Conservation (phyloP, 768 basidiomycete genomes). For the Agrocybe praecox region DNA sequence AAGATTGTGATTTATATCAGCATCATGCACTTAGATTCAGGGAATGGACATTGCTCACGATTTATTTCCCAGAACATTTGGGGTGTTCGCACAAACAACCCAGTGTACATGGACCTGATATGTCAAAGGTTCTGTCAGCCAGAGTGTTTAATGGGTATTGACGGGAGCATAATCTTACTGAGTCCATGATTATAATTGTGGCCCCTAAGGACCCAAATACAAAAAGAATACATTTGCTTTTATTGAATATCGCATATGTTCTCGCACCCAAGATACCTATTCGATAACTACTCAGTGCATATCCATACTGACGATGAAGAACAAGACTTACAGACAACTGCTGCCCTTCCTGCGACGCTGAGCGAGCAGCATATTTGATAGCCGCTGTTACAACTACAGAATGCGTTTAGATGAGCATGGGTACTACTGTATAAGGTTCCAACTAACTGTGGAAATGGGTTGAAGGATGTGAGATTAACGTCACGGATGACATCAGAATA, state of each 20-base stretch:
- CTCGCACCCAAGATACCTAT: background rate
- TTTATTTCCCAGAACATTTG: too few relatives aligned
- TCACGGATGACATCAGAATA: background rate
- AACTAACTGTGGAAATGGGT: background rate
- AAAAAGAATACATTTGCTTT: background rate
- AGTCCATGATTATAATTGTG: background rate
- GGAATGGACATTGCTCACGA: too few relatives aligned
- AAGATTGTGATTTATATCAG: background rate
- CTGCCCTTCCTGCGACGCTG: slow-evolving; percentile 8
- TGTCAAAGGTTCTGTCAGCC: background rate
- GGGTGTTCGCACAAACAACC: background rate
- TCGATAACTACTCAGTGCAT: background rate
- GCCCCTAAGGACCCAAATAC: background rate
- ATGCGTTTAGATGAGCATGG: background rate
- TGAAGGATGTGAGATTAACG: background rate
- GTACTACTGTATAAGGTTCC: background rate
- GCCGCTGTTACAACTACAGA: slow-evolving; percentile 7
- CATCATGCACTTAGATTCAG: background rate
- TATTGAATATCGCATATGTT: slow-evolving; percentile 1
- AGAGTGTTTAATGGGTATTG: background rate
- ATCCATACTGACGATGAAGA: background rate
- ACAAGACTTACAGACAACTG: slow-evolving; percentile 4
- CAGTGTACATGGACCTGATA: background rate
- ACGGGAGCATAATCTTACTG: background rate
- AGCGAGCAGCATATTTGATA: slow-evolving; percentile 9